Percentiles rank a stretch among this genome's conserved stretches.
These are phyloP conservation scores for Sphagnum contortum DNA, from an alignment of 225 moss, liverwort and hornwort species.

Conservation along the genomic window DNA sequence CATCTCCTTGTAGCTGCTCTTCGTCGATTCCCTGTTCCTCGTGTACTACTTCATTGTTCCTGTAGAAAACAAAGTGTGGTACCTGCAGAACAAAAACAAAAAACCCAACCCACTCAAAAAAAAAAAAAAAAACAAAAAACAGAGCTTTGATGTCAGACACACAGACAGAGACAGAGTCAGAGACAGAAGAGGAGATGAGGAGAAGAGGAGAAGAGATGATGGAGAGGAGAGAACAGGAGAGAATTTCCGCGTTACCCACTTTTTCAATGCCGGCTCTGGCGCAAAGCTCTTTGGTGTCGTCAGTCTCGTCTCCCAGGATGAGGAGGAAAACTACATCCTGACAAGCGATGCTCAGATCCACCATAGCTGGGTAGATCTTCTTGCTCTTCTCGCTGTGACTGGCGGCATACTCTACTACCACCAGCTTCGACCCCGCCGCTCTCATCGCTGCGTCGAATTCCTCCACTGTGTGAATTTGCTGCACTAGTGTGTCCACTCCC, in stretches of 20 bases:
- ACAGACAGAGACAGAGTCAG: neutral
- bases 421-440: slow-evolving; percentile 64
- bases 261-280: slow-evolving; percentile 49
- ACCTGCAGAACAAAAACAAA: slow-evolving; percentile 12
- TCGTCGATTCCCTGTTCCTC: slow-evolving; percentile 83
- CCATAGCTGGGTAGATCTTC: slow-evolving; percentile 88
- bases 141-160: too few species aligned
- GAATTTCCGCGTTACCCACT: slow-evolving; percentile 9
- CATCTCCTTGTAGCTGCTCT: slow-evolving; percentile 66
- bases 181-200: neutral
- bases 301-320: slow-evolving; percentile 79
- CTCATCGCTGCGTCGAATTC: slow-evolving; percentile 68
- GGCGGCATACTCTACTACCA: slow-evolving; percentile 92
- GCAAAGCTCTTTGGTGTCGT: slow-evolving; percentile 63
- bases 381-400: slow-evolving; percentile 51
- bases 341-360: slow-evolving; percentile 68
- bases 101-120: too few species aligned
- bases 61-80: slow-evolving; percentile 93
- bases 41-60: slow-evolving; percentile 68
- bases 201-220: neutral
- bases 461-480: slow-evolving; percentile 39
- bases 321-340: slow-evolving; percentile 83
- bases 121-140: too few species aligned
- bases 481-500: slow-evolving; percentile 11
- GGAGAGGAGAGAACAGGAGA: neutral